Conservation (phyloP, 1,284 basidiomycete genomes). For the Apiotrichum akiyoshidainum region DNA sequence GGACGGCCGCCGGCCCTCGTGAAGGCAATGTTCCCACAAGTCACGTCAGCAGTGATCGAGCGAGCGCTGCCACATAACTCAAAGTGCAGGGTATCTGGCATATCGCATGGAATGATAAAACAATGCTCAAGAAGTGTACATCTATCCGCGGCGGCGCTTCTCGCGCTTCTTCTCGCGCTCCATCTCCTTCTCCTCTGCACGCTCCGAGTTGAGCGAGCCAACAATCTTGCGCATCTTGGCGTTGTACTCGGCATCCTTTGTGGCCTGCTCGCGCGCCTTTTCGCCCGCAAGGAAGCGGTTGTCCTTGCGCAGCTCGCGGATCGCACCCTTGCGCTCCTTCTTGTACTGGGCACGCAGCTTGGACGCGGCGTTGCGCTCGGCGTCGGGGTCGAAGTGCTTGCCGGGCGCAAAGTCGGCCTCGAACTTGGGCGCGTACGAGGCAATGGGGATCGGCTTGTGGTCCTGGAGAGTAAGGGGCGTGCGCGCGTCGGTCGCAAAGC, state of each 20-base stretch:
- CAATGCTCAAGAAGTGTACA: too few species aligned
- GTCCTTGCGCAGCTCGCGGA: constrained; percentile 94
- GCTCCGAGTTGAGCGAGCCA: constrained; percentile 78
- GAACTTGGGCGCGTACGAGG: constrained; percentile 90
- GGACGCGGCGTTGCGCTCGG: constrained; percentile 77
- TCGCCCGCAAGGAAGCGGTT: constrained; percentile 86
- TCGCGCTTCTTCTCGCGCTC: constrained; percentile 69
- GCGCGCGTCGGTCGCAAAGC: constrained; percentile 68
- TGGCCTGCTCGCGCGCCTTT: constrained; percentile 74
- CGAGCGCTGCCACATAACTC: too few species aligned
- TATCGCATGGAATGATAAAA: too few species aligned
- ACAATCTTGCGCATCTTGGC: constrained; percentile 78
- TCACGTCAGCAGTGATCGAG: too few species aligned
- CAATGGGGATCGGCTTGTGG: constrained; percentile 95
- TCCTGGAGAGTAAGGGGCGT: constrained; percentile 80
- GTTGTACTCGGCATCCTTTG: constrained; percentile 75
- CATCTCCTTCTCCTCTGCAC: constrained; percentile 92
- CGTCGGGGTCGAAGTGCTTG: constrained; percentile 86
- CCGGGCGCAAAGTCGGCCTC: constrained; percentile 68
- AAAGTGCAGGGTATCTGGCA: too few species aligned
- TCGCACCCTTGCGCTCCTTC: constrained; percentile 95
- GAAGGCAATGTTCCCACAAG: too few species aligned
- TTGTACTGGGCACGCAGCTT: constrained; percentile 89
- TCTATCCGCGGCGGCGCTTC: constrained; percentile 57
- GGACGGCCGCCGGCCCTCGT: too few species aligned